Evolutionary conservation across 768 basidiomycete species (phyloP), one percentile per base, ranked within the genome.

Genomic region (Serendipita vermifera): DNA sequence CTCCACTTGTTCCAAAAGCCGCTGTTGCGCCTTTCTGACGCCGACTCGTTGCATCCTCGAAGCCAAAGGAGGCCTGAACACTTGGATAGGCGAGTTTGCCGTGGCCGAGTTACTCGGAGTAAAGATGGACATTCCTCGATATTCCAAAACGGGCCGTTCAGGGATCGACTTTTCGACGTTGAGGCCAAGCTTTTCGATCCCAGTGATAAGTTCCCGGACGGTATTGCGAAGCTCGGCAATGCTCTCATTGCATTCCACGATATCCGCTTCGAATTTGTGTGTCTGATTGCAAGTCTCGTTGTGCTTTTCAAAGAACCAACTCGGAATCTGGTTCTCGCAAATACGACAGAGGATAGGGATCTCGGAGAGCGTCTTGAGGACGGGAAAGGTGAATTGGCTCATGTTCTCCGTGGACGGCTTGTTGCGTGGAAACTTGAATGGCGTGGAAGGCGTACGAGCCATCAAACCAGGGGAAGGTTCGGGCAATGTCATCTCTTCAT

Each of bases 281-380:
- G 87, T 84, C 71, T 97, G 94, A 62, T 82, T 89, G 63, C 96
- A 99, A 9, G 93, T 98, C 71, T 99, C 96, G 77, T 91, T 98
- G 73, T 99, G 96, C 73, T 97, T 98, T 73, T 98, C 96, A 67
- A 99, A 99, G 73, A 92, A 99, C 96, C 96, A 99, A 59, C 94
- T 87, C 2, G 94, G 93, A 57, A 98, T 87, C 62, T 87, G 83
- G 65, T 86, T 82, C 70, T 99, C 96, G 74, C 96, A 99, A 60
- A 99, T 99, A 29, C 96, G 87, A 71, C 96, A 98, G 20, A 99
- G 76, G 53, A 98, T 87, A 27, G 78, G 82, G 58, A 87, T 81
- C 24, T 78, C 81, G 64, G 82, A 84, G 69, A 98, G 85, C 22
- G 85, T 81, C 20, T 81, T 78, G 39, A 74, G 73, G 67, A 85